These are phyloP conservation scores for Aegilops tauschii DNA, from an alignment of 176 grass and related monocot species.

Conservation along the genomic window DNA sequence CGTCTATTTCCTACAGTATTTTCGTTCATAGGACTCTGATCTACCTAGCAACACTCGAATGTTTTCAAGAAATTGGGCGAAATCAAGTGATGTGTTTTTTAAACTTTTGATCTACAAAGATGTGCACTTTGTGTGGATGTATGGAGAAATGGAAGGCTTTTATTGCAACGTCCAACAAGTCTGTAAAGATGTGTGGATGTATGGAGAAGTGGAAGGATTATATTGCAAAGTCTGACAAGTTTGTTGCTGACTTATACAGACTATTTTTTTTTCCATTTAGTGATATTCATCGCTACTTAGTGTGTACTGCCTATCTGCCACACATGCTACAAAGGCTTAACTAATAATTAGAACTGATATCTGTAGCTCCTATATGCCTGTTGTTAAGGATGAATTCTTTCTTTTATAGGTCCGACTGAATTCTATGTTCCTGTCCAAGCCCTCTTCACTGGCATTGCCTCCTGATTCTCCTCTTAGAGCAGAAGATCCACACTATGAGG, in stretches of 20 bases:
- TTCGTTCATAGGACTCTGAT: background rate
- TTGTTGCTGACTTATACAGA: background rate
- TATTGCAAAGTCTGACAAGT: background rate
- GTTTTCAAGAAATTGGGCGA: background rate
- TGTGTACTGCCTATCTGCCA: constrained; percentile 12
- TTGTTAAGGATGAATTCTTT: constrained; percentile 7
- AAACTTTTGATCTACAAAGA: constrained; percentile 12
- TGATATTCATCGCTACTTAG: background rate
- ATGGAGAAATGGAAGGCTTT: constrained; percentile 1
- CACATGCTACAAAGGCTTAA: background rate
- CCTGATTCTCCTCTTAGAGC: constrained; percentile 74
- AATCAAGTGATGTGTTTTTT: background rate
- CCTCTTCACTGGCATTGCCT: constrained; percentile 80
- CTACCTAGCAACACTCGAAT: background rate
- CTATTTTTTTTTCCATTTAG: background rate
- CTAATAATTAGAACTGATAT: background rate
- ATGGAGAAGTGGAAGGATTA: background rate
- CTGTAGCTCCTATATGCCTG: background rate
- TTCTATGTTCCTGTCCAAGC: constrained; percentile 90
- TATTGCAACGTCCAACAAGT: background rate
- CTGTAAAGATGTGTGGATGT: background rate
- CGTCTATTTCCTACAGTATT: background rate
- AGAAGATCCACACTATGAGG: constrained; percentile 68
- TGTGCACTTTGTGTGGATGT: background rate
- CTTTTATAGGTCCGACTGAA: constrained; percentile 70